Evolutionary conservation across 2,329 filamentous ascomycete genomes (phyloP).

Genomic region (Claviceps spartinae): DNA sequence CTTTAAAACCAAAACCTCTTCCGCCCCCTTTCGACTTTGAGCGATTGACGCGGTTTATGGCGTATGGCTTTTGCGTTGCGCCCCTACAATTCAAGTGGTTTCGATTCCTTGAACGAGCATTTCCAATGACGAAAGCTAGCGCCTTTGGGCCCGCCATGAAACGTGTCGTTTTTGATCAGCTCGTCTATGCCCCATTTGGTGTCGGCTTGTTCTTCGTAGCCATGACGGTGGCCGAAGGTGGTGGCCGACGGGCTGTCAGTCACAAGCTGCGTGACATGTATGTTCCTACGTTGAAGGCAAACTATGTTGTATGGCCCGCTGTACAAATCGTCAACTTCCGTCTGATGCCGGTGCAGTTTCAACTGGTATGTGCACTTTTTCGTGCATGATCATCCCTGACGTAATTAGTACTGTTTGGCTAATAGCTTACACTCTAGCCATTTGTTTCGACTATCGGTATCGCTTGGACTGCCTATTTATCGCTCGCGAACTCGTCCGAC

Average conservation of each 20-base stretch:
- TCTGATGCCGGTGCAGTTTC: constrained; percentile 86
- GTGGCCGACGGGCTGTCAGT: constrained; percentile 62
- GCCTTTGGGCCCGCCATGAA: constrained; percentile 71
- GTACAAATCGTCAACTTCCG: constrained; percentile 97
- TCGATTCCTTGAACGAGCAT: constrained; percentile 63
- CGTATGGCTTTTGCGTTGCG: constrained; percentile 92
- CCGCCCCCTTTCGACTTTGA: constrained; percentile 92
- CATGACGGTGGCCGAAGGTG: constrained; percentile 93
- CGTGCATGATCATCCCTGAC: constrained; percentile 10
- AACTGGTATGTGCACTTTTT: constrained; percentile 56
- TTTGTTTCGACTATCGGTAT: constrained; percentile 95
- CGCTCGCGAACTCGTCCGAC: constrained; percentile 76
- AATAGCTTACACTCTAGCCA: constrained; percentile 41
- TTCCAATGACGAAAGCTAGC: constrained; percentile 69
- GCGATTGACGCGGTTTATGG: constrained; percentile 87
- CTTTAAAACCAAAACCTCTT: constrained; percentile 45
- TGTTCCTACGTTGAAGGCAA: constrained; percentile 84
- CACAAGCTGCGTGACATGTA: constrained; percentile 91
- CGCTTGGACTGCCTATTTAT: constrained; percentile 94
- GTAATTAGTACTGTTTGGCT: neutral
- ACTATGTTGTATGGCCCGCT: constrained; percentile 87
- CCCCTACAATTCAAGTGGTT: constrained; percentile 96
- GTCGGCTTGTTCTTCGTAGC: constrained; percentile 83
- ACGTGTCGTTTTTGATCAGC: constrained; percentile 81
- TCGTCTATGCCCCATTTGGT: constrained; percentile 83